Percentiles rank a stretch among this genome's conserved stretches.
Conservation (phyloP, 176 grass and related monocot genomes). For the Aegilops sharonensis region DNA sequence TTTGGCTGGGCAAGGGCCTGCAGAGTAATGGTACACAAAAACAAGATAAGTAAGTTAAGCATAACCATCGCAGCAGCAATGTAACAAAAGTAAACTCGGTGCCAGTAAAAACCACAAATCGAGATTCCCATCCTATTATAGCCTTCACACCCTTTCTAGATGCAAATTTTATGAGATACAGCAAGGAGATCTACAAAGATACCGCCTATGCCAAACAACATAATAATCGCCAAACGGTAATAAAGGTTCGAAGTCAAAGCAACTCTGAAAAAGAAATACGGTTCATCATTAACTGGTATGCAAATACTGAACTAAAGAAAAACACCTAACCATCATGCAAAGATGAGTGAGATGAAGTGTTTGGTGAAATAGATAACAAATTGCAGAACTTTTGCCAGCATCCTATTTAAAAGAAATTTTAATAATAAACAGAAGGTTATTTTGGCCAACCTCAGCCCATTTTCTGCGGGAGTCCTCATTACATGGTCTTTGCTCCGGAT, state of each 20-base stretch:
- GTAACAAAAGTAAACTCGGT: not conserved
- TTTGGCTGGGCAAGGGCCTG: slow-evolving; percentile 90
- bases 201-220: not conserved
- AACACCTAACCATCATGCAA: slow-evolving; percentile 26
- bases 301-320: slow-evolving; percentile 1
- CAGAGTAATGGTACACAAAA: not conserved
- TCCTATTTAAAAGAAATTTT: slow-evolving; percentile 17
- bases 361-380: slow-evolving; percentile 12
- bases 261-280: not conserved
- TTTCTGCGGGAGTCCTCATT: slow-evolving; percentile 78
- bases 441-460: slow-evolving; percentile 82
- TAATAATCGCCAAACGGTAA: not conserved
- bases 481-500: slow-evolving; percentile 89
- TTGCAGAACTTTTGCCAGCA: not conserved
- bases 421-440: slow-evolving; percentile 21
- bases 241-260: not conserved
- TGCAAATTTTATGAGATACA: slow-evolving; percentile 20
- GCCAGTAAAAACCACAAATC: not conserved
- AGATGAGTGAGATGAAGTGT: slow-evolving; percentile 14
- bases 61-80: not conserved
- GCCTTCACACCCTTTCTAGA: slow-evolving; percentile 8
- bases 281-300: not conserved
- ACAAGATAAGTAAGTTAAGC: slow-evolving; percentile 27
- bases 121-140: not conserved
- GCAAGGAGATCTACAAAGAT: not conserved